Evolutionary conservation across 768 basidiomycete species (phyloP).

Genomic region (Boletus edulis): DNA sequence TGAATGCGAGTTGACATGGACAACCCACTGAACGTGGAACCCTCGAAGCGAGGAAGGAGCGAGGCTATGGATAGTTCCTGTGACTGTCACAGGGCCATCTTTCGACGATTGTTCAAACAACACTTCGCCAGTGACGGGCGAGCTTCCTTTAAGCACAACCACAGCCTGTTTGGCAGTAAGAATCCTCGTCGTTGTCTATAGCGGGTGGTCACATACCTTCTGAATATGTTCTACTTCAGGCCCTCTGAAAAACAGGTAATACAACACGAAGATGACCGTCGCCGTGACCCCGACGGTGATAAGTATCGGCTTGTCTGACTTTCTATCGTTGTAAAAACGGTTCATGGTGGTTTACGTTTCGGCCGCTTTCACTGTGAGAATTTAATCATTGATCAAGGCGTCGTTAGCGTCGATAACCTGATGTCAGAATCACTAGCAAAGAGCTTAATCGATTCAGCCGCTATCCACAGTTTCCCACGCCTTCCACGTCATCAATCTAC

Average conservation of each 20-base stretch:
- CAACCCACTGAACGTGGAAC: slow-evolving; percentile 77
- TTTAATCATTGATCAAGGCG: too few species aligned
- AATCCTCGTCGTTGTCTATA: neutral
- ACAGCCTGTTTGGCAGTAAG: slow-evolving; percentile 40
- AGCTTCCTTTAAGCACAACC: slow-evolving; percentile 61
- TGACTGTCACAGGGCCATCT: slow-evolving; percentile 54
- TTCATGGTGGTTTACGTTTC: slow-evolving; percentile 16
- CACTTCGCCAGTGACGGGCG: slow-evolving; percentile 60
- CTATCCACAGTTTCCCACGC: too few species aligned
- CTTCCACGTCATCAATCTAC: too few species aligned
- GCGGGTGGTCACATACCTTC: slow-evolving; percentile 15
- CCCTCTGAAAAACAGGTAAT: slow-evolving; percentile 17
- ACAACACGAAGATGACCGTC: slow-evolving; percentile 17
- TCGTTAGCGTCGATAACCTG: too few species aligned
- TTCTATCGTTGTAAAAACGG: slow-evolving; percentile 11
- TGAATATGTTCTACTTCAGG: slow-evolving; percentile 17
- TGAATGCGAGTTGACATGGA: neutral
- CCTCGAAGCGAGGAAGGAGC: slow-evolving; percentile 59
- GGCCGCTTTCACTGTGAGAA: too few species aligned
- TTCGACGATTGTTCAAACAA: slow-evolving; percentile 56
- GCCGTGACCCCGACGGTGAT: slow-evolving; percentile 12
- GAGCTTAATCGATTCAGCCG: too few species aligned
- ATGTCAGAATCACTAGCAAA: too few species aligned
- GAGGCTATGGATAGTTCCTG: slow-evolving; percentile 60
- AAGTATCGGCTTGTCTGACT: slow-evolving; percentile 19